Evolutionary conservation across 2,329 filamentous ascomycete species (phyloP).

Genomic region (Graphilbum ipis-grandicollis): DNA sequence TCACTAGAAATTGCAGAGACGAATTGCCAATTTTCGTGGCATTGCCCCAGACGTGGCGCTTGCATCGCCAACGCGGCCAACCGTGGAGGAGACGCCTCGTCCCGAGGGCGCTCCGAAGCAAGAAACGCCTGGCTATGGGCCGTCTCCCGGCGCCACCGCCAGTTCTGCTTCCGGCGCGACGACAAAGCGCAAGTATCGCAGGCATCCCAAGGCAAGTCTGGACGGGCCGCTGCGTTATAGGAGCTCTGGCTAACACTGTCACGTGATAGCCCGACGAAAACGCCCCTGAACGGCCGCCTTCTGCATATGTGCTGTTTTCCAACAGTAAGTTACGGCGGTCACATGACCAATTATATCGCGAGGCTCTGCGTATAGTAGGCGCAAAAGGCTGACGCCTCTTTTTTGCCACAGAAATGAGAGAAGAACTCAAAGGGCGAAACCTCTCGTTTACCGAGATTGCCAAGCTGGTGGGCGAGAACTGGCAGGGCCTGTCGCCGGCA

Average conservation of each 20-base stretch:
- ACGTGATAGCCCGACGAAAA: conserved; percentile 49
- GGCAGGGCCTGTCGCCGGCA: conserved; percentile 50
- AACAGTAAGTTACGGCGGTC: conserved; percentile 47
- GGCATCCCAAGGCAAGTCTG: conserved; percentile 50
- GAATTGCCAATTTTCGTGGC: conserved; percentile 59
- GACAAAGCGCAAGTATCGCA: conserved; percentile 57
- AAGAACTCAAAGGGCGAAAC: conserved; percentile 58
- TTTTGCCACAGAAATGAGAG: conserved; percentile 48
- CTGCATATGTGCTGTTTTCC: conserved; percentile 72
- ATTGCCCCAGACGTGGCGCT: conserved; percentile 36
- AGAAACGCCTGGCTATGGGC: conserved; percentile 10
- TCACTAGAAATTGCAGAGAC: conserved; percentile 62
- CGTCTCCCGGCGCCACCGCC: too few relatives aligned
- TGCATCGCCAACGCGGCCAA: conserved; percentile 29
- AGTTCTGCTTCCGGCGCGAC: conserved; percentile 22
- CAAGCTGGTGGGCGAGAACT: conserved; percentile 65
- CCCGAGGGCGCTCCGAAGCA: conserved; percentile 19
- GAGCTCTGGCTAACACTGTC: neutral
- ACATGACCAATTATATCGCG: neutral
- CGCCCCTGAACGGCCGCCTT: conserved; percentile 63
- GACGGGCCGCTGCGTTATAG: neutral
- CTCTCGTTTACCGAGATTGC: conserved; percentile 72
- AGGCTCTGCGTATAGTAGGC: neutral
- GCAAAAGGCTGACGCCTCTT: neutral
- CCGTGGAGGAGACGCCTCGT: conserved; percentile 37